Evolutionary conservation across 1,139 yeast genomes (phyloP), one percentile per base, ranked within the genome.

Genomic region (Candida sojae): DNA sequence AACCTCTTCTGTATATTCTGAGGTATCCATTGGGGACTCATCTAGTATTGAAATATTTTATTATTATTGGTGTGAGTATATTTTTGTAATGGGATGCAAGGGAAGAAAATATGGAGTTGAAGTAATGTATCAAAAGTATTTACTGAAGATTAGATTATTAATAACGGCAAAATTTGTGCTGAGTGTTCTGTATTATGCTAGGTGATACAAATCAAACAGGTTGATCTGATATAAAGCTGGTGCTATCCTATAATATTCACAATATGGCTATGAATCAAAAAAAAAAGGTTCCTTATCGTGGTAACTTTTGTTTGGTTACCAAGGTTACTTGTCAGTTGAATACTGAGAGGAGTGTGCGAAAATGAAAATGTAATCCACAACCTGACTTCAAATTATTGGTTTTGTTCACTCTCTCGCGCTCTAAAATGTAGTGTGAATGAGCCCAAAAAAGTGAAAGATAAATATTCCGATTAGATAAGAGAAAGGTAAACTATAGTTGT

Each of bases 1-100:
- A 91, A 80, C 58, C 96, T 74, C 66, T 88, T 87, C 61, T 90
- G 96, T 42, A 91, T 76, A 62, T 85, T 86, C 62, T 86, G 92
- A 9, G 96, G 93, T 64, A 87, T 77, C 95, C 96, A 88, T 60
- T 75, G 84, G 44, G 87, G 84, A 59, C 80, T 78, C 86, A 81
- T 82, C 45, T 42, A 38, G 34, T 40, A 30, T 7, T 3, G 2
- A 3, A 11, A 32, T 17, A 25, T 28, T 23, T 29, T 12, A 29
- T 13, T 28, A 34, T 28, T 17, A 26, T 25, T 42, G 44, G n/a
- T 32, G 30, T 23, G 12, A 26, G 5, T 29, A 39, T 26, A 7
- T 25, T 37, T 25, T 25, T 43, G 25, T 32, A 40, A 42, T 30
- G 32, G 26, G 29, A 39, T n/a, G 10, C 9, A 32, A 32, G 11